A percentile compares a stretch with the other conserved stretches of the same genome.
These are phyloP conservation scores for Styphnolobium japonicum DNA, from an alignment of 306 rosid genomes.

Conservation along the genomic window DNA sequence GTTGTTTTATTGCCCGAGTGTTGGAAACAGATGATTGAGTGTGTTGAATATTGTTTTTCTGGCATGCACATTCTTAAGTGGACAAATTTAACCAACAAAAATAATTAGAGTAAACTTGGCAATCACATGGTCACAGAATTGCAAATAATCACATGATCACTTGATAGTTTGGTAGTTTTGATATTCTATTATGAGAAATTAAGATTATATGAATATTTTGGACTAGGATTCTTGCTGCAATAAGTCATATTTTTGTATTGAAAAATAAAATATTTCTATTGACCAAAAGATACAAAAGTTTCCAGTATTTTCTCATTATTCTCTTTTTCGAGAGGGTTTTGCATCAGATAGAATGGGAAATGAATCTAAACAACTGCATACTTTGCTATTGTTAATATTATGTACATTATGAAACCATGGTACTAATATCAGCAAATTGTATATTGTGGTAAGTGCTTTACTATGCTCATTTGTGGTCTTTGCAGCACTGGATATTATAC, in stretches of 20 bases:
- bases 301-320: background rate
- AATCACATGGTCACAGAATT: background rate
- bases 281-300: background rate
- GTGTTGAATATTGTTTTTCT: background rate
- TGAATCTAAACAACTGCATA: background rate
- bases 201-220: background rate
- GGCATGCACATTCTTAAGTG: background rate
- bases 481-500: constrained; percentile 71
- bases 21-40: background rate
- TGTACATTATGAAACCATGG: background rate
- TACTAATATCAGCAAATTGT: background rate
- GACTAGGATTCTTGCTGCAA: background rate
- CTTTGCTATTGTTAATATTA: background rate
- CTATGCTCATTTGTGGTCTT: constrained; percentile 26
- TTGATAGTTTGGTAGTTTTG: background rate
- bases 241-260: background rate
- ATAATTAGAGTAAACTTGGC: background rate
- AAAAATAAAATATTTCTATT: background rate
- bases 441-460: background rate
- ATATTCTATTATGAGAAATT: background rate
- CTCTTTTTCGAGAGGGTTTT: background rate
- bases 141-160: background rate
- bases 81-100: background rate
- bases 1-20: background rate
- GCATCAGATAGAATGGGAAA: background rate